These are phyloP conservation scores for Xylariaceae sp. DNA, from an alignment of 2,329 filamentous ascomycete genomes.

Conservation along the genomic window DNA sequence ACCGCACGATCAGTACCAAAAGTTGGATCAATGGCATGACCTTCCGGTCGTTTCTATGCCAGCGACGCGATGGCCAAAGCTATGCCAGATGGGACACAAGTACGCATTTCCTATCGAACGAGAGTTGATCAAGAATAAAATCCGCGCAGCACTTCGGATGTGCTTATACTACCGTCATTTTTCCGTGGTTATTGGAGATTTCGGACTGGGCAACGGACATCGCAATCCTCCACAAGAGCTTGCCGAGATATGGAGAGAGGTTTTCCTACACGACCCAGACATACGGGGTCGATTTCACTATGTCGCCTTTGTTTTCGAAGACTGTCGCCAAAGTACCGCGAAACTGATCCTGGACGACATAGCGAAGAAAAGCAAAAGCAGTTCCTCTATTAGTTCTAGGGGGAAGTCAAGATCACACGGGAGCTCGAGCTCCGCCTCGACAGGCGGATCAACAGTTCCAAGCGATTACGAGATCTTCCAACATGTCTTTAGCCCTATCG, in stretches of 20 bases:
- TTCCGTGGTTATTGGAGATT: slow-evolving; percentile 59
- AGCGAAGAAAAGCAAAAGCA: slow-evolving; percentile 42
- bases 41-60: slow-evolving; percentile 71
- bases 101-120: slow-evolving; percentile 71
- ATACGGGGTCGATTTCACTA: slow-evolving; percentile 58
- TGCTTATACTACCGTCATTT: slow-evolving; percentile 57
- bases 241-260: slow-evolving; percentile 62
- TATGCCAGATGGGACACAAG: slow-evolving; percentile 60
- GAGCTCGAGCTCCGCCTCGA: slow-evolving; percentile 26
- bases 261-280: slow-evolving; percentile 59
- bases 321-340: slow-evolving; percentile 49
- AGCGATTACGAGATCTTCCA: slow-evolving; percentile 51
- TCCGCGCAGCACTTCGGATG: slow-evolving; percentile 66
- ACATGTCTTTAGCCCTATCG: slow-evolving; percentile 44
- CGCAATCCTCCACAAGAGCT: slow-evolving; percentile 63
- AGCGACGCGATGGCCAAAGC: slow-evolving; percentile 68
- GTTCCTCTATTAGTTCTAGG: slow-evolving; percentile 22
- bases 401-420: slow-evolving; percentile 27
- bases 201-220: slow-evolving; percentile 59
- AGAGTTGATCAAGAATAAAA: slow-evolving; percentile 68
- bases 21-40: slow-evolving; percentile 51
- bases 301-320: slow-evolving; percentile 62
- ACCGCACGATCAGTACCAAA: slow-evolving; percentile 60
- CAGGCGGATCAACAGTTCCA: slow-evolving; percentile 15
- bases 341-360: slow-evolving; percentile 51